Evolutionary conservation across 805 yeast species (phyloP).

Genomic region (Kluyveromyces aestuarii): DNA sequence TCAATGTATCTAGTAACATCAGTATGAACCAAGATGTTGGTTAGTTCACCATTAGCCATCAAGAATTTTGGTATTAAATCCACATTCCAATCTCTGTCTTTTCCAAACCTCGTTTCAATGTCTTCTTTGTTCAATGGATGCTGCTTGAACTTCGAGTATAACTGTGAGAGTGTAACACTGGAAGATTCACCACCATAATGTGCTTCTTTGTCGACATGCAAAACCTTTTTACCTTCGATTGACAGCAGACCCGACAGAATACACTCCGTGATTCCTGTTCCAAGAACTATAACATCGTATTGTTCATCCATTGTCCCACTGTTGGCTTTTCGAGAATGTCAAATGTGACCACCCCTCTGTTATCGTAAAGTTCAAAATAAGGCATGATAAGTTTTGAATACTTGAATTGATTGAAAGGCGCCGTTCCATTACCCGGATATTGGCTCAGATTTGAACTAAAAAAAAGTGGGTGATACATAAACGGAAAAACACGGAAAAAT

Average conservation of each 20-base stretch:
- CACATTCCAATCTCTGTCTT: constrained; percentile 96
- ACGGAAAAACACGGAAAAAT: background rate
- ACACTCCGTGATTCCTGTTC: constrained; percentile 94
- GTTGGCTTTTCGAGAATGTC: background rate
- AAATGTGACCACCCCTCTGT: background rate
- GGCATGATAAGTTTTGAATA: background rate
- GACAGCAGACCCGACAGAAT: constrained; percentile 87
- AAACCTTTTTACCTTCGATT: constrained; percentile 96
- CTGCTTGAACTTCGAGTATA: constrained; percentile 83
- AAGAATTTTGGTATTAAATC: constrained; percentile 93
- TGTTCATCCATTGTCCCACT: constrained; percentile 68
- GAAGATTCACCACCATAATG: constrained; percentile 94
- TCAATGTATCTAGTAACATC: constrained; percentile 94
- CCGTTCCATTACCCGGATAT: background rate
- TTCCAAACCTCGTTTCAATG: constrained; percentile 65
- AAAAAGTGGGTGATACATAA: background rate
- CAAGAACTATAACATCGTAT: constrained; percentile 94
- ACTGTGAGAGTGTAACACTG: constrained; percentile 58
- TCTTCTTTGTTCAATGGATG: constrained; percentile 53
- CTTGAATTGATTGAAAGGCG: background rate
- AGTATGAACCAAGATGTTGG: constrained; percentile 90
- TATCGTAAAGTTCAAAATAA: background rate
- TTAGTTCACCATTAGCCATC: constrained; percentile 96
- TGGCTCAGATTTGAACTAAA: background rate
- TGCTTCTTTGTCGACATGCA: constrained; percentile 93